Evolutionary conservation across 345 rosid species (phyloP).

Genomic region (Eucalyptus microcorys): DNA sequence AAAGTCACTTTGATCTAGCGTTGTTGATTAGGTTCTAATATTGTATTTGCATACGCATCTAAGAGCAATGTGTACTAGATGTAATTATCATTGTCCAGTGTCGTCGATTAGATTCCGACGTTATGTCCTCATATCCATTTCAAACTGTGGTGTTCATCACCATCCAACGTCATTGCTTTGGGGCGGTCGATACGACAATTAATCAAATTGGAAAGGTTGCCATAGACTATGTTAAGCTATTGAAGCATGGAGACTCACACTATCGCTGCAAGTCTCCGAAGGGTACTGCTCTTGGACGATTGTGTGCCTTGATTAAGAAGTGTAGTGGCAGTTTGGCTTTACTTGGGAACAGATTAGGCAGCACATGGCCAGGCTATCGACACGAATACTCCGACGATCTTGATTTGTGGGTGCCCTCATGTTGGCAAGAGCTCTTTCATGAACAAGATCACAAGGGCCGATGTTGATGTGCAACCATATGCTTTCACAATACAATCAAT

Average conservation of each 20-base stretch:
- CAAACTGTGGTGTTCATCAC: too few species aligned
- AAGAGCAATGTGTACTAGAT: too few species aligned
- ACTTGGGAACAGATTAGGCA: conserved; percentile 73
- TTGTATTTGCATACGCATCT: too few species aligned
- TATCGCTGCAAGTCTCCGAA: conserved; percentile 57
- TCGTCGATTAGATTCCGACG: too few species aligned
- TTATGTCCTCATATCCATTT: too few species aligned
- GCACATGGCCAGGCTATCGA: conserved; percentile 92
- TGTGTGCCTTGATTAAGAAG: conserved; percentile 62
- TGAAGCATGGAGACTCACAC: conserved; percentile 69
- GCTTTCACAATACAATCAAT: conserved; percentile 87
- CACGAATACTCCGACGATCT: conserved; percentile 59
- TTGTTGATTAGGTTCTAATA: too few species aligned
- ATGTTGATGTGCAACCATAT: conserved; percentile 93
- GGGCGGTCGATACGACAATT: conserved; percentile 41
- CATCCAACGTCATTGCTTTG: not conserved
- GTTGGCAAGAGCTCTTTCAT: conserved; percentile 94
- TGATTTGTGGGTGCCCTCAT: conserved; percentile 87
- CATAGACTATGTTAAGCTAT: conserved; percentile 43
- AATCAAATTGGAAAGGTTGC: conserved; percentile 39
- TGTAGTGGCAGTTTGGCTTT: conserved; percentile 61
- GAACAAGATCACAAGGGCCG: conserved; percentile 83
- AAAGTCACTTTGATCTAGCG: too few species aligned
- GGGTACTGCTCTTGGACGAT: conserved; percentile 70
- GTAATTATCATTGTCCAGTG: too few species aligned